phyloP scores from a whole-genome alignment of 345 rosid genomes.

The Corchorus olitorius region DNA sequence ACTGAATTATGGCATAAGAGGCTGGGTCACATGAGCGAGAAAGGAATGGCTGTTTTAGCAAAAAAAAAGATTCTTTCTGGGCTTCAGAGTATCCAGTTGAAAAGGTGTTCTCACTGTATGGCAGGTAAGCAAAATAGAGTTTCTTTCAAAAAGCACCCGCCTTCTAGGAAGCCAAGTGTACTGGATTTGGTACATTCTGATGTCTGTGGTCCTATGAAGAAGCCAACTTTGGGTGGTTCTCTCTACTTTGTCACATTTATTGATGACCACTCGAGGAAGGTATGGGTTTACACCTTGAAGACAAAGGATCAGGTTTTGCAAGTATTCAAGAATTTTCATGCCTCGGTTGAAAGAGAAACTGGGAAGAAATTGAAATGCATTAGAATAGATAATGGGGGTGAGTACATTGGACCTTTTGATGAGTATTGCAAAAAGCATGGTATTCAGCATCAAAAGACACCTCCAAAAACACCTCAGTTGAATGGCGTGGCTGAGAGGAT shows the following conservation, averaged over 20 bases:
- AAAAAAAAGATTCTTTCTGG: background rate
- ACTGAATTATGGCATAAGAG: background rate
- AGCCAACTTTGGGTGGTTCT: background rate
- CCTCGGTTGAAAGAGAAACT: background rate
- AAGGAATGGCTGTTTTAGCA: background rate
- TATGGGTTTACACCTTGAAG: background rate
- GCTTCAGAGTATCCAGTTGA: background rate
- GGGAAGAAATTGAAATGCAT: background rate
- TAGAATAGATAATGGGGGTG: background rate
- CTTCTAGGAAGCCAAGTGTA: background rate
- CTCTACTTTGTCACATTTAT: background rate
- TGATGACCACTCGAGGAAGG: background rate
- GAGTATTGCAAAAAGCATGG: background rate
- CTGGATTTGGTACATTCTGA: background rate
- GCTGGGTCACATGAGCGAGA: background rate
- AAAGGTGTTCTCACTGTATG: background rate
- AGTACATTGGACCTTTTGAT: background rate
- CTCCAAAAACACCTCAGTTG: conserved; percentile 17
- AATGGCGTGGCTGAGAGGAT: conserved; percentile 7
- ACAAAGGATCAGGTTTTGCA: background rate
- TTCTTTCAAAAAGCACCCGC: background rate
- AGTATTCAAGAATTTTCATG: background rate
- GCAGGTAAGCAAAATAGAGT: background rate
- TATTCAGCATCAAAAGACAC: background rate
- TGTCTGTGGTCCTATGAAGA: background rate